Percentiles rank a stretch among this genome's conserved stretches.
These are phyloP conservation scores for Salix exigua DNA, from an alignment of 345 rosid species.

Conservation along the genomic window DNA sequence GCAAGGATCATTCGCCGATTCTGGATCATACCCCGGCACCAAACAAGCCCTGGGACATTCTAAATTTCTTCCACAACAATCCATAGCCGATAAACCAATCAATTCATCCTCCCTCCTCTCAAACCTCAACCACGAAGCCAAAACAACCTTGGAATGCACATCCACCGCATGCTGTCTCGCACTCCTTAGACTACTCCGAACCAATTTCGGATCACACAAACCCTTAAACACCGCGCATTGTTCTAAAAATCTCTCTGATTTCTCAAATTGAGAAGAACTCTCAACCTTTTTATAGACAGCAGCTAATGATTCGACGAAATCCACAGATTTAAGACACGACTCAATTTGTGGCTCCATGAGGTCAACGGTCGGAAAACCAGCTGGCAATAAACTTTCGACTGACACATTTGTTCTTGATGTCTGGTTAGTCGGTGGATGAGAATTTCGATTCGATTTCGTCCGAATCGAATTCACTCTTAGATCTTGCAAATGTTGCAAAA, in stretches of 20 bases:
- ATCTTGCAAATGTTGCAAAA: conserved; percentile 68
- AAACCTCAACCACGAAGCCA: conserved; percentile 79
- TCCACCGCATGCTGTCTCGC: conserved; percentile 79
- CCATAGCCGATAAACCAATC: conserved; percentile 66
- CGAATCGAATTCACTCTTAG: conserved; percentile 55
- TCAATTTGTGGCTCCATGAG: conserved; percentile 76
- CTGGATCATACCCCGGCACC: conserved; percentile 69
- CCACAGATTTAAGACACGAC: conserved; percentile 56
- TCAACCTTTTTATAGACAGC: conserved; percentile 52
- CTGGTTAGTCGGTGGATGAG: conserved; percentile 24
- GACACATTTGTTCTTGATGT: conserved; percentile 13
- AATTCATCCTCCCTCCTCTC: conserved; percentile 97
- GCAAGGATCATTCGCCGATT: conserved; percentile 60
- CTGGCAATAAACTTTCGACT: conserved; percentile 56
- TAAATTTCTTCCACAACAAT: conserved; percentile 72
- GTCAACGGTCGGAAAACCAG: conserved; percentile 68
- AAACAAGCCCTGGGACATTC: conserved; percentile 87
- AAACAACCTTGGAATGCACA: conserved; percentile 73
- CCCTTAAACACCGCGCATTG: conserved; percentile 75
- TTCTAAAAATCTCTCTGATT: conserved; percentile 51
- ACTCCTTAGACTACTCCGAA: conserved; percentile 66
- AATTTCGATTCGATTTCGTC: conserved; percentile 43
- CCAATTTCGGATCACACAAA: conserved; percentile 64
- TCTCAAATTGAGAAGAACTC: conserved; percentile 49
- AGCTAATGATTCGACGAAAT: conserved; percentile 65